Percentiles rank a stretch among this genome's conserved stretches.
Evolutionary conservation across 208 protist species (phyloP).

Genomic region (Acanthamoeba culbertsoni): DNA sequence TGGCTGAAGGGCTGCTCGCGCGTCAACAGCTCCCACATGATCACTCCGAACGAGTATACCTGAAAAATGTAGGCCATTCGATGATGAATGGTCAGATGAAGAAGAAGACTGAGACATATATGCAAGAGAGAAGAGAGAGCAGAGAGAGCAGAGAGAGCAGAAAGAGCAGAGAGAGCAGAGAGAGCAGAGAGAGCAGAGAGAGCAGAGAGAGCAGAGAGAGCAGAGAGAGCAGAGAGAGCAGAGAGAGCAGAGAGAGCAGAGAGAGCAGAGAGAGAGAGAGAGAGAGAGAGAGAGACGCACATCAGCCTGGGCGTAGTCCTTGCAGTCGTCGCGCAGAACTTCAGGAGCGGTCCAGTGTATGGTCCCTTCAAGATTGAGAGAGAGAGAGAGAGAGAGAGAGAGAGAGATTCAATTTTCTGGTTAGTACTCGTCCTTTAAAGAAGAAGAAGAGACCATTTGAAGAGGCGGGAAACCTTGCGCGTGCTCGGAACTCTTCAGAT

Average conservation of each 20-base stretch:
- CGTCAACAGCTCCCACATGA: conserved; percentile 33
- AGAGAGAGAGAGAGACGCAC: background rate
- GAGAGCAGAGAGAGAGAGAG: background rate
- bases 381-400: too few species aligned
- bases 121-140: too few species aligned
- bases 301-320: background rate
- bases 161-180: too few species aligned
- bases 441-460: background rate
- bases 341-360: conserved; percentile 22
- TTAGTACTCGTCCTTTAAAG: background rate
- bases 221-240: background rate
- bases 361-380: background rate
- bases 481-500: background rate
- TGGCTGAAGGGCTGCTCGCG: background rate
- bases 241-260: background rate
- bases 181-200: too few species aligned
- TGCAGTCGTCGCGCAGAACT: background rate
- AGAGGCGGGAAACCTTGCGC: background rate
- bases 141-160: too few species aligned
- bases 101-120: too few species aligned
- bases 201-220: too few species aligned
- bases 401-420: too few species aligned
- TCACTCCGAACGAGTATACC: conserved; percentile 4
- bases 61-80: background rate
- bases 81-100: too few species aligned